These are phyloP conservation scores for Aeminium ludgeri DNA, from an alignment of 495 filamentous ascomycete genomes.

Conservation along the genomic window DNA sequence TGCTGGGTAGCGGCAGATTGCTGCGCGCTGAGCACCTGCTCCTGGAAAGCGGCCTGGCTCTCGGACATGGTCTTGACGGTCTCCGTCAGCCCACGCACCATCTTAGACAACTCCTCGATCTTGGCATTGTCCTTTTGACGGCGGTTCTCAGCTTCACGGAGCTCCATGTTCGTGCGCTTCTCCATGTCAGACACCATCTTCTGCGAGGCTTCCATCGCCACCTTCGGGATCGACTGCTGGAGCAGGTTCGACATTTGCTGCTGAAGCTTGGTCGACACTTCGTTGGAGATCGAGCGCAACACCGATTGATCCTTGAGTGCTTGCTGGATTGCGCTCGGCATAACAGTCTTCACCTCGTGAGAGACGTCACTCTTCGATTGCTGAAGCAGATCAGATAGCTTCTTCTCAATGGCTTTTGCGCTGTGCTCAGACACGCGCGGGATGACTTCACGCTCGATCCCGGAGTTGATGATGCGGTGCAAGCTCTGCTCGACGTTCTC, in stretches of 20 bases:
- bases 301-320: constrained; percentile 55
- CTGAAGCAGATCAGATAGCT: constrained; percentile 38
- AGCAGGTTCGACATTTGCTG: constrained; percentile 44
- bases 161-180: constrained; percentile 41
- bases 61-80: constrained; percentile 56
- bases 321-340: constrained; percentile 39
- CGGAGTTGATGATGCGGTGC: constrained; percentile 46
- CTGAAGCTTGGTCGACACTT: constrained; percentile 50
- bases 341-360: constrained; percentile 34
- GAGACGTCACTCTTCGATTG: constrained; percentile 33
- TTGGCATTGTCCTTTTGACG: constrained; percentile 55
- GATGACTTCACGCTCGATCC: constrained; percentile 48
- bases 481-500: constrained; percentile 79
- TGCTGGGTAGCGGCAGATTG: neutral
- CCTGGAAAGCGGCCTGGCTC: constrained; percentile 45
- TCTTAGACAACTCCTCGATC: constrained; percentile 63
- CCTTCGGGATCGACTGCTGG: constrained; percentile 41
- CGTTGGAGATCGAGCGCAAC: constrained; percentile 48
- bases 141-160: constrained; percentile 49
- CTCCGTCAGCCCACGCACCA: constrained; percentile 53
- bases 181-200: constrained; percentile 51
- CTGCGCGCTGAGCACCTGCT: constrained; percentile 34
- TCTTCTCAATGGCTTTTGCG: constrained; percentile 35
- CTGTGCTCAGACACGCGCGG: constrained; percentile 30
- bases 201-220: constrained; percentile 40